These are phyloP conservation scores for Platanthera zijinensis DNA, from an alignment of 106 monocot genomes.

Conservation along the genomic window DNA sequence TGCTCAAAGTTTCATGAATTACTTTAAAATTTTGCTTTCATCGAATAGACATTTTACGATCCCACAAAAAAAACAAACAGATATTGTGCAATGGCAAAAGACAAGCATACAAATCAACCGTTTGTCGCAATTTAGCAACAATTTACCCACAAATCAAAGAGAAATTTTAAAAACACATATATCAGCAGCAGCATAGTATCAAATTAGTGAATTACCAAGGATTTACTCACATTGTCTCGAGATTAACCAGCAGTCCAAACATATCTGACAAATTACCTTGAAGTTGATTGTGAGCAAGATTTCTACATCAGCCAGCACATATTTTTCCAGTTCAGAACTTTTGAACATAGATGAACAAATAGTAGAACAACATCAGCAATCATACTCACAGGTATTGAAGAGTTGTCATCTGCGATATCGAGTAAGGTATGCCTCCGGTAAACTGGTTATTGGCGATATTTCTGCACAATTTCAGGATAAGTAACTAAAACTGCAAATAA, in stretches of 20 bases:
- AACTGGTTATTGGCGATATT: conserved; percentile 34
- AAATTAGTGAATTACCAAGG: not conserved
- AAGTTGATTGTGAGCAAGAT: conserved; percentile 80
- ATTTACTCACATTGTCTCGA: conserved; percentile 62
- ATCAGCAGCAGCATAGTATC: not conserved
- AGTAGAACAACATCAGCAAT: not conserved
- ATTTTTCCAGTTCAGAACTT: not conserved
- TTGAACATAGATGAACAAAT: not conserved
- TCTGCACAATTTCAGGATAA: conserved; percentile 18
- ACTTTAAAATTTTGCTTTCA: too few relatives aligned
- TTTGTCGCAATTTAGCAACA: not conserved
- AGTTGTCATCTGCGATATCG: conserved; percentile 25
- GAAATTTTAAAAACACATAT: not conserved
- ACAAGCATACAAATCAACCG: not conserved
- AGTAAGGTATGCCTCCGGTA: conserved; percentile 26
- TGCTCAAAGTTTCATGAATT: too few relatives aligned
- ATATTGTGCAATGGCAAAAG: not conserved
- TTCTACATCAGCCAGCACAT: conserved; percentile 30
- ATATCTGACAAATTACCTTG: conserved; percentile 85
- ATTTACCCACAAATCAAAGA: not conserved
- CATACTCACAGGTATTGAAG: conserved; percentile 32
- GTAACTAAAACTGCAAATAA: not conserved
- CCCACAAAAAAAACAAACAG: not conserved
- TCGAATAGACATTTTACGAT: too few relatives aligned
- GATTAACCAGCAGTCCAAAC: conserved; percentile 69